These are phyloP conservation scores for Fraxinus velutina DNA, from an alignment of 305 asterid species.

Conservation along the genomic window DNA sequence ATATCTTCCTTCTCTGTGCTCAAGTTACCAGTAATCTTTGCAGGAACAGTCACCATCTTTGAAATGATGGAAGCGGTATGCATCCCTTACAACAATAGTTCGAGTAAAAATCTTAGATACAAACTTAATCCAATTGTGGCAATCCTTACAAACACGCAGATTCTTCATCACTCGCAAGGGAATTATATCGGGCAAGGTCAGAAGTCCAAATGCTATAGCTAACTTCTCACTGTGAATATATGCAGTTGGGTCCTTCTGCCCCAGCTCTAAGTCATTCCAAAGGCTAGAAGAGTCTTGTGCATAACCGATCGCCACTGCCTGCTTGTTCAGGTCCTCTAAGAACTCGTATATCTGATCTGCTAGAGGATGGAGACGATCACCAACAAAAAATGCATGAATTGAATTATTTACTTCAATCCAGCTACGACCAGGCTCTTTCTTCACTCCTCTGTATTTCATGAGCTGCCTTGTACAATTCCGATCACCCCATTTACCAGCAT, in stretches of 20 bases:
- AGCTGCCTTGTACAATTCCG: conserved; percentile 64
- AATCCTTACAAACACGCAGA: conserved; percentile 74
- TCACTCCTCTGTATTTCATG: conserved; percentile 78
- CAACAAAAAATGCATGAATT: conserved; percentile 73
- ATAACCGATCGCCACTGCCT: conserved; percentile 56
- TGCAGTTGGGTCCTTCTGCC: conserved; percentile 59
- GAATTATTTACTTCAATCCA: conserved; percentile 74
- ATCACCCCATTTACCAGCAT: conserved; percentile 62
- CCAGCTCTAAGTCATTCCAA: conserved; percentile 73
- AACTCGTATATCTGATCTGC: conserved; percentile 54
- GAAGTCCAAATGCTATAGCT: conserved; percentile 76
- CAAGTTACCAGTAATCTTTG: conserved; percentile 72
- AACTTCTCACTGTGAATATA: conserved; percentile 73
- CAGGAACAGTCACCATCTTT: conserved; percentile 72
- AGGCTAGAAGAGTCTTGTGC: conserved; percentile 60
- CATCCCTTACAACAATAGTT: conserved; percentile 72
- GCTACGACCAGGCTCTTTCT: conserved; percentile 89
- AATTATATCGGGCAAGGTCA: conserved; percentile 45
- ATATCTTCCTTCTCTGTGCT: conserved; percentile 9
- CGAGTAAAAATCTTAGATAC: conserved; percentile 55
- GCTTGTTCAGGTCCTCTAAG: conserved; percentile 55
- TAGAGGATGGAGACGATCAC: conserved; percentile 75
- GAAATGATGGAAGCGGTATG: conserved; percentile 91
- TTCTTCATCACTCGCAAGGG: conserved; percentile 85
- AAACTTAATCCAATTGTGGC: conserved; percentile 78